Evolutionary conservation across 2,329 filamentous ascomycete genomes (phyloP), one percentile per base, ranked within the genome.

Genomic region (Stagonosporopsis cucurbitacearum): DNA sequence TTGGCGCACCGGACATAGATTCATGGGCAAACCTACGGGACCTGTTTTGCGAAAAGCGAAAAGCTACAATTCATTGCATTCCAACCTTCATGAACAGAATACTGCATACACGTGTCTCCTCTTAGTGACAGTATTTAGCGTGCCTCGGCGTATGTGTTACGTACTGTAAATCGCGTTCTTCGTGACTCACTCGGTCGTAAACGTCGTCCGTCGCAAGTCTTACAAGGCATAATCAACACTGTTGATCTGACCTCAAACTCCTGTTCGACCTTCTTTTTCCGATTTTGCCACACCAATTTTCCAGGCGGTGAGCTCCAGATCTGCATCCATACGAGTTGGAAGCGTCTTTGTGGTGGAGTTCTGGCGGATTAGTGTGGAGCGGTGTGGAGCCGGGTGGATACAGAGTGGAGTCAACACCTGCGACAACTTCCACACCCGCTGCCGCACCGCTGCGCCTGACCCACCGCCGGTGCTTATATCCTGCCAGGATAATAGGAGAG

Each of bases 361-460:
- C 35, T 46, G 37, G 43, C 32, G 41, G 53, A n/a, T 13, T 30
- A 4, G 26, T 13, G 52, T 54, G 52, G 52, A 45, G 45, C 30
- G 41, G n/a, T n/a, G 52, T 54, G 52, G 52, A 45, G 40, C 23
- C 49, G 35, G 46, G 36, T 47, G 50, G 50, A 47, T 36, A 42
- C 41, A 28, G 28, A 26, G 52, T 55, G 45, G 52, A 55, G 52
- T 46, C 40, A n/a, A 37, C 30, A 51, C 22, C 36, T 56, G 53
- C 53, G 48, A 56, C 47, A 50, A 25, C 53, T 43, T 50, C 51
- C 42, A 41, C 47, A 51, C 53, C 53, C 53, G 53, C 53, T 56
- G 53, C 53, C 53, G 53, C 53, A 56, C 47, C 47, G 53, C 30
- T 56, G 47, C 20, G 30, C 22, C 20, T 47, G 48, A 37, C 53